phyloP scores from a whole-genome alignment of 2,329 filamentous ascomycete genomes.

The Cytospora piceicola region DNA sequence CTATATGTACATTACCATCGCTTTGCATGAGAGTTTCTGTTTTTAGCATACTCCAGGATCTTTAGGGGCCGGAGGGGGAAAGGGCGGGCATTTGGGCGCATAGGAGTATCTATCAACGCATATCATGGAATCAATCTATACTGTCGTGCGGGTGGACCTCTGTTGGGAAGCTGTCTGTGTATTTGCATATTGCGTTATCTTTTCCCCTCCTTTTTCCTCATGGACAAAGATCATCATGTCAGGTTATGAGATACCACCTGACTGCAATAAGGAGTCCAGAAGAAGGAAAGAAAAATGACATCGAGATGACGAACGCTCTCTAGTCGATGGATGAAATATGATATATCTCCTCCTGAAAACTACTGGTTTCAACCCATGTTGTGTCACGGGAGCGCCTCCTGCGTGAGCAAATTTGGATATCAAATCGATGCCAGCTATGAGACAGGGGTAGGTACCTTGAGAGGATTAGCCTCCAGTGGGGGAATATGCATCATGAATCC shows the following conservation, averaged over 20 bases:
- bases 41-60: not conserved
- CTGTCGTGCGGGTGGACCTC: constrained; percentile 7
- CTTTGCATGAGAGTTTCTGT: constrained; percentile 23
- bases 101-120: not conserved
- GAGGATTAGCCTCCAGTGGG: not conserved
- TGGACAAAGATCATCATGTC: constrained; percentile 11
- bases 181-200: constrained; percentile 1
- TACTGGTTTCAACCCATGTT: constrained; percentile 9
- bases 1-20: constrained; percentile 26
- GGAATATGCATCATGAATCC: not conserved
- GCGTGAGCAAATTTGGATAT: not conserved
- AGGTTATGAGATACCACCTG: not conserved
- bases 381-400: not conserved
- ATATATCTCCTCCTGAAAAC: constrained; percentile 4
- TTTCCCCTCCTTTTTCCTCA: not conserved
- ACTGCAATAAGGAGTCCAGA: not conserved
- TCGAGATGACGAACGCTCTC: constrained; percentile 15
- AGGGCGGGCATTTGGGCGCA: constrained; percentile 11
- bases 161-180: not conserved
- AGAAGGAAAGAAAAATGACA: constrained; percentile 6
- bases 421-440: not conserved
- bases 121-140: not conserved
- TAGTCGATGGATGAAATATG: constrained; percentile 4
- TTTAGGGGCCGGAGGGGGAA: not conserved
- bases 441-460: not conserved